Base-by-base conservation (phyloP, 1,284 basidiomycete species). In the Lignosus rhinocerotis region DNA sequence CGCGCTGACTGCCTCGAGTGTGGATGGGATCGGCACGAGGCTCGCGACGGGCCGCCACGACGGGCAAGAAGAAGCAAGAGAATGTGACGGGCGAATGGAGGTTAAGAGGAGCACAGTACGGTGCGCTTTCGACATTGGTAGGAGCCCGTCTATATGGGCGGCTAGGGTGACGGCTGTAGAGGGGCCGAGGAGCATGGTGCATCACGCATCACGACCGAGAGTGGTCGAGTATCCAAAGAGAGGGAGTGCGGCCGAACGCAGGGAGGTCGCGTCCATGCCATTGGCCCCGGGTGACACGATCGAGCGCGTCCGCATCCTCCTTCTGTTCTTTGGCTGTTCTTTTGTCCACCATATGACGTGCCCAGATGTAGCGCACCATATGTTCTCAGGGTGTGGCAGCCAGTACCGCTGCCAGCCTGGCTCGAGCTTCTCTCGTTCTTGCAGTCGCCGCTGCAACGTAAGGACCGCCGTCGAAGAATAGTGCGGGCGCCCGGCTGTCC, bases 391-490 rank as follows among this genome's bases (percentile, higher is more conserved):
- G 25, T 55, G 52, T 56, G 59, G 56, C 56, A 52, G 47, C 43
- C 41, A 25, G 43, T 45, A 53, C 39, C 36, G 36, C 36, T 39
- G 36, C 36, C 36, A 39, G 36, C 36, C 36, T 39, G 53, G 42
- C 50, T 39, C 33, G 44, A 38, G 58, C 56, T 58, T 63, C 58
- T 53, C 56, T 53, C 39, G 25, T 46, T 56, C 53, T 44, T 55
- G 56, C 41, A 51, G 54, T 56, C 36, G 41, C 50, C 51, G 46
- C n/a, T 47, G 32, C 50, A 55, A 63, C 58, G 58, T 60, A 58
- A 63, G 50, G 56, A 49, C 43, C 38, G 53, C 36, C 38, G 34
- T 16, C 49, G 58, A 60, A 60, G 56, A 50, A 31, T 30, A 17
- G 19, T 10, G 19, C 49, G 58, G 55, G 49, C 61, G 53, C 53